Percentiles rank a stretch among this genome's conserved stretches.
These are phyloP conservation scores for Blastocystis sp. DNA, from an alignment of 352 stramenopile genomes.

Conservation along the genomic window DNA sequence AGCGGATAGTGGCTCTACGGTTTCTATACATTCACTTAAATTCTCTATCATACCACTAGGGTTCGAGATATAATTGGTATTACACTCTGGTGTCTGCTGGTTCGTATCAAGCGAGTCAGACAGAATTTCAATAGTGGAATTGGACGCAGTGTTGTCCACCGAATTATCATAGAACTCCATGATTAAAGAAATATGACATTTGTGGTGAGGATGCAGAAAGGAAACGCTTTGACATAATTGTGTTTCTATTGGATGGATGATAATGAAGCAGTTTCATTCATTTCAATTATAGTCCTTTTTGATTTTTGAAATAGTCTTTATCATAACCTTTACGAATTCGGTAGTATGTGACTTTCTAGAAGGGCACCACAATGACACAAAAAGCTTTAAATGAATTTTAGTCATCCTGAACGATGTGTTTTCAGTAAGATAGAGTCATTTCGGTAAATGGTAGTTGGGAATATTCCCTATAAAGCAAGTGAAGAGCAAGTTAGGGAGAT, in stretches of 20 bases:
- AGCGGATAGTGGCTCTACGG: too few species aligned
- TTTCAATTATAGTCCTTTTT: neutral
- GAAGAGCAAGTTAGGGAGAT: neutral
- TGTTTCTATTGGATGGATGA: neutral
- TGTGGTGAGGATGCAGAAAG: neutral
- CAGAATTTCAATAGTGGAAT: too few species aligned
- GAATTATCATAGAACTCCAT: too few species aligned
- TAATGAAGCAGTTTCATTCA: neutral
- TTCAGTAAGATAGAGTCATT: neutral
- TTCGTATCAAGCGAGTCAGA: too few species aligned
- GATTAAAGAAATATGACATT: too few species aligned
- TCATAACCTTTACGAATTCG: neutral
- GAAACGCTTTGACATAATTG: neutral
- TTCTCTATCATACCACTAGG: too few species aligned
- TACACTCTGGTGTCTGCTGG: too few species aligned
- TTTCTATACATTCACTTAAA: too few species aligned
- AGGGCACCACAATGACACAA: neutral
- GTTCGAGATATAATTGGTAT: too few species aligned
- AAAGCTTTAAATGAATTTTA: constrained; percentile 5
- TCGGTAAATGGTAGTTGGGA: neutral
- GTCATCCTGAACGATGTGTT: constrained; percentile 32
- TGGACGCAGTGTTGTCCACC: too few species aligned
- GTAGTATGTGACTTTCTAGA: neutral
- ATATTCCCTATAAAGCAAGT: constrained; percentile 12
- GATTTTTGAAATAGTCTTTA: neutral